These are phyloP conservation scores for Aechmea fasciata DNA, from an alignment of 176 grass and related monocot genomes.

Conservation along the genomic window DNA sequence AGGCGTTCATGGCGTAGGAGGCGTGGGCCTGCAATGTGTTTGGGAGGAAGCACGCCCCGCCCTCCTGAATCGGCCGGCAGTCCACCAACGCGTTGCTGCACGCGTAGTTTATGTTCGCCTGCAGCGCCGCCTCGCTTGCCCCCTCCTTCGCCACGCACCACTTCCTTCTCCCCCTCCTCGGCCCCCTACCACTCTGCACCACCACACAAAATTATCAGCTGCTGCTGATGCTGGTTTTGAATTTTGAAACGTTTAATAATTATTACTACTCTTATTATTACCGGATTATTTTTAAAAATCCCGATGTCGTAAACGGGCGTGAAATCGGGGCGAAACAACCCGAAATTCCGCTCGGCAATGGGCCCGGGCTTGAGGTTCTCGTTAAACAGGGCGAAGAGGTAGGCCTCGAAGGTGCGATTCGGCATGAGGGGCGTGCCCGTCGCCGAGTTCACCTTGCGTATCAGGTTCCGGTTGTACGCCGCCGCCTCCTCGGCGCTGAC, in stretches of 20 bases:
- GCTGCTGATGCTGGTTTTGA: constrained; percentile 11
- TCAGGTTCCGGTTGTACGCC: constrained; percentile 64
- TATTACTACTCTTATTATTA: too few species aligned
- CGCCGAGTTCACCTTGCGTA: constrained; percentile 36
- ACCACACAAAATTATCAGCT: background rate
- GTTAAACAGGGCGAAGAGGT: constrained; percentile 77
- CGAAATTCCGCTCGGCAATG: constrained; percentile 60
- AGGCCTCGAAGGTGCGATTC: constrained; percentile 48
- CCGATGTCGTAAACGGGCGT: constrained; percentile 67
- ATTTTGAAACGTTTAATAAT: constrained; percentile 10
- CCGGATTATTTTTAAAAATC: constrained; percentile 29
- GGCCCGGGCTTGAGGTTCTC: constrained; percentile 72
- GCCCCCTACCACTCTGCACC: background rate
- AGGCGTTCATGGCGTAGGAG: constrained; percentile 56
- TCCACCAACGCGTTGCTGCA: constrained; percentile 33
- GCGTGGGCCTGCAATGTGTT: constrained; percentile 42
- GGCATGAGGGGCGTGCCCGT: constrained; percentile 71
- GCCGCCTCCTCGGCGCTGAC: constrained; percentile 53
- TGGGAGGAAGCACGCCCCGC: constrained; percentile 49
- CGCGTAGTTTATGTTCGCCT: constrained; percentile 74
- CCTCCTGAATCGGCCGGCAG: constrained; percentile 41
- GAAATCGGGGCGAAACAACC: constrained; percentile 56
- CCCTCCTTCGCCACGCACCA: constrained; percentile 61
- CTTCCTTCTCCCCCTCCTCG: background rate
- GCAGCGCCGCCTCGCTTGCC: constrained; percentile 26